phyloP scores from a whole-genome alignment of 352 stramenopile species.

The Poterioochromonas sp. region DNA sequence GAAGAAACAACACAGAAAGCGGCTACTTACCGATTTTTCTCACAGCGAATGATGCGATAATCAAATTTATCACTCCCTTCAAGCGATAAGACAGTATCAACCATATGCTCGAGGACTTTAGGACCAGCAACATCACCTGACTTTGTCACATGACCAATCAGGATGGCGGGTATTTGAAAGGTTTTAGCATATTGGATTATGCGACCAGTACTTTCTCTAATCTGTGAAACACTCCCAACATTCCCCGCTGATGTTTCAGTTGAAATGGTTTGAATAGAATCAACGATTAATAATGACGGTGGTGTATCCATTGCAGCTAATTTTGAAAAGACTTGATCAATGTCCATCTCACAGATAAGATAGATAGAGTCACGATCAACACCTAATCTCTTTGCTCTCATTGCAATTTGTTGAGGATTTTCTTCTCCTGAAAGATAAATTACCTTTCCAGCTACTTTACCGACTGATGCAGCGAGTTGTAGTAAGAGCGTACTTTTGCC shows the following conservation, averaged over 20 bases:
- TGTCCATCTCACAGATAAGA: slow-evolving; percentile 16
- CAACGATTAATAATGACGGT: slow-evolving; percentile 70
- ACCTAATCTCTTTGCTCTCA: slow-evolving; percentile 71
- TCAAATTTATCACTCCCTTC: slow-evolving; percentile 60
- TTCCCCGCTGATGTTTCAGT: slow-evolving; percentile 65
- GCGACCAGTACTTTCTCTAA: slow-evolving; percentile 84
- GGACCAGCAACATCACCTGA: slow-evolving; percentile 86
- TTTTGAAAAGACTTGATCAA: slow-evolving; percentile 31
- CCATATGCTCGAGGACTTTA: slow-evolving; percentile 74
- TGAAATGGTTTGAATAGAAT: slow-evolving; percentile 93
- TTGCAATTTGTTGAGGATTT: slow-evolving; percentile 84
- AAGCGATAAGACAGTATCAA: slow-evolving; percentile 90
- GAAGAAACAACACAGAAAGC: too few relatives aligned
- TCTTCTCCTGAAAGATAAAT: slow-evolving; percentile 93
- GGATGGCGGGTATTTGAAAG: slow-evolving; percentile 72
- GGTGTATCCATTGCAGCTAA: neutral
- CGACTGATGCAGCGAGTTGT: slow-evolving; percentile 69
- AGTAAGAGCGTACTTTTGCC: slow-evolving; percentile 77
- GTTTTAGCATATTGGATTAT: slow-evolving; percentile 85
- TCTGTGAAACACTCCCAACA: slow-evolving; percentile 76
- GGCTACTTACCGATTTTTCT: slow-evolving; percentile 81
- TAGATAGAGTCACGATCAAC: slow-evolving; percentile 35
- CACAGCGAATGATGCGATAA: slow-evolving; percentile 75
- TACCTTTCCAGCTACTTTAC: slow-evolving; percentile 53
- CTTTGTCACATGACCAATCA: slow-evolving; percentile 95